phyloP scores from a whole-genome alignment of 768 basidiomycete genomes.

The Pisolithus marmoratus region DNA sequence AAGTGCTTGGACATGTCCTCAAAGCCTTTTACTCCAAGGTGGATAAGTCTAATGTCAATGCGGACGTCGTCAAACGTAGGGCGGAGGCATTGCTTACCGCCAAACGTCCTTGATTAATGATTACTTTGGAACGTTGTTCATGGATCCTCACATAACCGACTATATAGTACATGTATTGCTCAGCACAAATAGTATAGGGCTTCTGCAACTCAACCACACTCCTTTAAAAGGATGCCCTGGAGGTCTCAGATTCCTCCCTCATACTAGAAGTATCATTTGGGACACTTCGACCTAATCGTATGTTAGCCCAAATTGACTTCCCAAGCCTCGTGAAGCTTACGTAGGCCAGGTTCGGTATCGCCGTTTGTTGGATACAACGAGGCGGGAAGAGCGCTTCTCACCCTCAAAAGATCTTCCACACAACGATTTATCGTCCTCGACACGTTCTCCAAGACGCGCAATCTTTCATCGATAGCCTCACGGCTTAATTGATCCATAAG shows the following conservation, averaged over 20 bases:
- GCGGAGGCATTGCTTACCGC: slow-evolving; percentile 34
- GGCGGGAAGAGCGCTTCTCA: slow-evolving; percentile 65
- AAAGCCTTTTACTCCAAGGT: slow-evolving; percentile 59
- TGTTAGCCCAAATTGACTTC: neutral
- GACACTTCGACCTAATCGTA: neutral
- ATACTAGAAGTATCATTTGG: neutral
- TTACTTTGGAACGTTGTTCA: neutral
- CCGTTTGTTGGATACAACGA: slow-evolving; percentile 5
- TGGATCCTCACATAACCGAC: no score
- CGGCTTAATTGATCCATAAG: slow-evolving; percentile 63
- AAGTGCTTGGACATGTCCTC: slow-evolving; percentile 43
- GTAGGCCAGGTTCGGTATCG: neutral
- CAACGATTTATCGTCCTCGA: slow-evolving; percentile 68
- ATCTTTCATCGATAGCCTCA: slow-evolving; percentile 79
- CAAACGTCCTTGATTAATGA: neutral
- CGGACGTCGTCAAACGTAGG: slow-evolving; percentile 50
- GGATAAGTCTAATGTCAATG: slow-evolving; percentile 54
- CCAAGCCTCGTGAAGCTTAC: neutral
- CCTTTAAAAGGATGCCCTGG: neutral
- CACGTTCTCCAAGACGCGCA: slow-evolving; percentile 74
- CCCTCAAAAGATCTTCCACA: slow-evolving; percentile 71
- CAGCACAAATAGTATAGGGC: neutral
- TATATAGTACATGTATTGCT: neutral
- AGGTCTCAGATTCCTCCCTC: neutral
- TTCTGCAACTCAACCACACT: neutral